phyloP scores from a whole-genome alignment of 768 basidiomycete species.

The Russula sp. region DNA sequence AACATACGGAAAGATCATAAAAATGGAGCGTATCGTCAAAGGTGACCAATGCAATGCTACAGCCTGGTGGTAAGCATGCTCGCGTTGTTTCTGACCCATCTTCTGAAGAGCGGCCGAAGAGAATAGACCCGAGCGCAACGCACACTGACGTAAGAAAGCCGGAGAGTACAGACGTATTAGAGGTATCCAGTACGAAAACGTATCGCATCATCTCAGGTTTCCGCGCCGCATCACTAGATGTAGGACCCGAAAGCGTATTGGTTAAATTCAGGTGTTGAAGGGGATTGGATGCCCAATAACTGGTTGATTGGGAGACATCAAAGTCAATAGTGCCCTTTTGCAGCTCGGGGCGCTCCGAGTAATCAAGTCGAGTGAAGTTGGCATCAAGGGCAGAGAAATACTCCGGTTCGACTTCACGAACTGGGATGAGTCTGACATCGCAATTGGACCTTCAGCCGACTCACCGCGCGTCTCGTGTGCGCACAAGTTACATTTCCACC shows the following conservation, averaged over 20 bases:
- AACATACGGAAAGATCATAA: slow-evolving; percentile 78
- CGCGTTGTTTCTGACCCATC: slow-evolving; percentile 36
- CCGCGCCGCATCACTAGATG: slow-evolving; percentile 38
- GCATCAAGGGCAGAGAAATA: slow-evolving; percentile 84
- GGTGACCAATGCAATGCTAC: slow-evolving; percentile 71
- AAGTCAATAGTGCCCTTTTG: slow-evolving; percentile 92
- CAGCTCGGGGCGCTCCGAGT: slow-evolving; percentile 77
- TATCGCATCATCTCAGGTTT: slow-evolving; percentile 62
- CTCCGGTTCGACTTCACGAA: slow-evolving; percentile 55
- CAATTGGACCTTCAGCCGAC: slow-evolving; percentile 24
- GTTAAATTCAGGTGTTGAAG: slow-evolving; percentile 46
- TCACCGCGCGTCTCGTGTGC: slow-evolving; percentile 75
- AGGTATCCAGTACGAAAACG: slow-evolving; percentile 87
- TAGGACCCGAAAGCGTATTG: slow-evolving; percentile 48
- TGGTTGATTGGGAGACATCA: slow-evolving; percentile 52
- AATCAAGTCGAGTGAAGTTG: slow-evolving; percentile 72
- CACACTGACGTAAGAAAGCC: slow-evolving; percentile 71
- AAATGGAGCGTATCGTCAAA: slow-evolving; percentile 81
- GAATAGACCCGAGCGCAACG: slow-evolving; percentile 47
- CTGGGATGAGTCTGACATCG: slow-evolving; percentile 1
- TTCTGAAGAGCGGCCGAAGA: slow-evolving; percentile 53
- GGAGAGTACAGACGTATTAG: slow-evolving; percentile 54
- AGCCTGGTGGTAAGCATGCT: slow-evolving; percentile 47
- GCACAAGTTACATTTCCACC: slow-evolving; percentile 94
- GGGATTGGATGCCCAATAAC: slow-evolving; percentile 82